Evolutionary conservation across 805 yeast species (phyloP).

Genomic region (Yarrowia bubula): DNA sequence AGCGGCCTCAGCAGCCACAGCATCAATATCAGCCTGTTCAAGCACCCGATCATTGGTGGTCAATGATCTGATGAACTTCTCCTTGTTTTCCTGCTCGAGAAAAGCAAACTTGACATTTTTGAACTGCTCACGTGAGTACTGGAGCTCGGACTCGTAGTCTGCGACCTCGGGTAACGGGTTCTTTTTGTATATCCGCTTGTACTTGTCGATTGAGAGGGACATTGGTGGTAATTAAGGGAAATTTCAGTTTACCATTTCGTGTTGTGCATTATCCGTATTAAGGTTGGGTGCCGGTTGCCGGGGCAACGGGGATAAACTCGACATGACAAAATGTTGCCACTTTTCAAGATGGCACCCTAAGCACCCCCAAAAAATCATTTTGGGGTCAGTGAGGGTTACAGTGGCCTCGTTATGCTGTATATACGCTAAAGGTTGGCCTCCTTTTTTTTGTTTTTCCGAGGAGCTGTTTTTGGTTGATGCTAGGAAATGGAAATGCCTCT

Average conservation of each 20-base stretch:
- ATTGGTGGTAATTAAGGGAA: no score
- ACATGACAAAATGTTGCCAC: no score
- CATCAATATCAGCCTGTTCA: conserved; percentile 17
- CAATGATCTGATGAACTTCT: conserved; percentile 53
- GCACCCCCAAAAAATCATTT: no score
- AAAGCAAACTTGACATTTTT: conserved; percentile 61
- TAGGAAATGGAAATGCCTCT: no score
- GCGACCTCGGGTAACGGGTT: not conserved
- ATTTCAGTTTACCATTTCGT: no score
- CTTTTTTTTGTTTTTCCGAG: no score
- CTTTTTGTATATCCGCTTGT: conserved; percentile 8
- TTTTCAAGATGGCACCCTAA: no score
- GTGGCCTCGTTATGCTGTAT: no score
- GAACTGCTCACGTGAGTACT: conserved; percentile 38
- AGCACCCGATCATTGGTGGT: conserved; percentile 7
- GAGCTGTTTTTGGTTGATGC: no score
- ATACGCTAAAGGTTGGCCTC: no score
- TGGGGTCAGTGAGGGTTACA: not conserved
- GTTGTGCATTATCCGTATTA: not conserved
- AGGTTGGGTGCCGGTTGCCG: not conserved
- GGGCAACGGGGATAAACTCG: no score
- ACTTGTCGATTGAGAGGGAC: conserved; percentile 13
- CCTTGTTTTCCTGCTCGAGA: conserved; percentile 70
- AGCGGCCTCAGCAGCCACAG: not conserved
- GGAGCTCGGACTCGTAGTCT: conserved; percentile 27